phyloP scores from a whole-genome alignment of 2,329 filamentous ascomycete genomes.

The Aspergillaceae sp. region DNA sequence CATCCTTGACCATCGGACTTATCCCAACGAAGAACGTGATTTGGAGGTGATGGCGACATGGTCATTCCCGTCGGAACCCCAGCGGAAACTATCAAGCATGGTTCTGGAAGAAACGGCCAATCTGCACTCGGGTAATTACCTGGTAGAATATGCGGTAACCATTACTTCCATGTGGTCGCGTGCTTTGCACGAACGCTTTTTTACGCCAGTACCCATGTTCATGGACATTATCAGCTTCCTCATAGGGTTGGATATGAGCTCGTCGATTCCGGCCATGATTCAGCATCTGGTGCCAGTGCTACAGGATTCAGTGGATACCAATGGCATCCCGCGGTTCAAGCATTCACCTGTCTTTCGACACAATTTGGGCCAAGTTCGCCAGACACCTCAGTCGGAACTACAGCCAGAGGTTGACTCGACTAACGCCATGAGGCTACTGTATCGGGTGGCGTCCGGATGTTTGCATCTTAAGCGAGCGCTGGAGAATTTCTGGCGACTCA shows the following conservation, averaged over 20 bases:
- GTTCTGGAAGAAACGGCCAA: slow-evolving; percentile 44
- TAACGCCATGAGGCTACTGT: slow-evolving; percentile 47
- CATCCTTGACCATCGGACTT: slow-evolving; percentile 48
- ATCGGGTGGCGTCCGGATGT: slow-evolving; percentile 43
- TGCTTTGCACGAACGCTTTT: slow-evolving; percentile 47
- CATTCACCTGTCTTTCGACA: slow-evolving; percentile 36
- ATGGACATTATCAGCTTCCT: slow-evolving; percentile 34
- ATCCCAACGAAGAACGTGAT: slow-evolving; percentile 40
- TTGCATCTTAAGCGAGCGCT: slow-evolving; percentile 35
- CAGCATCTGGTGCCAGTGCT: slow-evolving; percentile 32
- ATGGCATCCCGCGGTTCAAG: slow-evolving; percentile 45
- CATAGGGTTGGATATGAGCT: slow-evolving; percentile 30
- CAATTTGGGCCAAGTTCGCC: slow-evolving; percentile 30
- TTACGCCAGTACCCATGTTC: slow-evolving; percentile 34
- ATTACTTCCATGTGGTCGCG: slow-evolving; percentile 49
- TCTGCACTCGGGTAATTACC: slow-evolving; percentile 37
- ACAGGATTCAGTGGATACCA: slow-evolving; percentile 43
- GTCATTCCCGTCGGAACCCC: slow-evolving; percentile 45
- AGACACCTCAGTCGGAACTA: slow-evolving; percentile 35
- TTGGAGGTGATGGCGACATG: slow-evolving; percentile 47
- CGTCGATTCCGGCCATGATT: slow-evolving; percentile 29
- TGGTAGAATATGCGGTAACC: slow-evolving; percentile 41
- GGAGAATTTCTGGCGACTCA: slow-evolving; percentile 47
- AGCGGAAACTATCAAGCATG: slow-evolving; percentile 44
- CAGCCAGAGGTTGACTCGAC: slow-evolving; percentile 46